A percentile compares a stretch with the other conserved stretches of the same genome.
Evolutionary conservation across 2,329 filamentous ascomycete species (phyloP).

Genomic region (Cladosporium sp.): DNA sequence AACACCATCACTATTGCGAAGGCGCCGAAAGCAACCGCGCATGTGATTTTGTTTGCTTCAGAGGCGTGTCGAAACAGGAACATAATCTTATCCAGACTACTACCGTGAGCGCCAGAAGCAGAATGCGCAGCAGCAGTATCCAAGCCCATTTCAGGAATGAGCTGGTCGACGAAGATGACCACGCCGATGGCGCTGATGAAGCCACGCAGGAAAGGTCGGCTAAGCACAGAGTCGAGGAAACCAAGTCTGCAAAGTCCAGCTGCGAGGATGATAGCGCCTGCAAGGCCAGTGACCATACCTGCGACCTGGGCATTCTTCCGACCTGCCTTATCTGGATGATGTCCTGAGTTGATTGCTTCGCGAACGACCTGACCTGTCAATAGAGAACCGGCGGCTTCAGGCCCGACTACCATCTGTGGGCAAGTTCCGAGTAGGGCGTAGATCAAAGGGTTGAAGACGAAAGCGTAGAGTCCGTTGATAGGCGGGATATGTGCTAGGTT

Average conservation of each 20-base stretch:
- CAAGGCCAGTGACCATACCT: slow-evolving; percentile 83
- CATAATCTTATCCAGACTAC: slow-evolving; percentile 78
- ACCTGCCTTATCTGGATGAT: slow-evolving; percentile 64
- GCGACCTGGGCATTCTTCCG: slow-evolving; percentile 78
- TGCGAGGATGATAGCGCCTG: slow-evolving; percentile 83
- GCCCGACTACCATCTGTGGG: slow-evolving; percentile 89
- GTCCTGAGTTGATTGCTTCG: slow-evolving; percentile 68
- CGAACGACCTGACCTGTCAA: slow-evolving; percentile 86
- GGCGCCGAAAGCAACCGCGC: slow-evolving; percentile 72
- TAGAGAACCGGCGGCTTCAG: slow-evolving; percentile 89
- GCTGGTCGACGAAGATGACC: slow-evolving; percentile 92
- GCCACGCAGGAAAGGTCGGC: slow-evolving; percentile 84
- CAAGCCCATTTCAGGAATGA: slow-evolving; percentile 87
- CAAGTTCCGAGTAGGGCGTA: slow-evolving; percentile 91
- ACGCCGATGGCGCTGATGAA: slow-evolving; percentile 98
- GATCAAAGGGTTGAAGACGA: slow-evolving; percentile 86
- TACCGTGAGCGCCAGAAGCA: slow-evolving; percentile 73
- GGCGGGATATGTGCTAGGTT: slow-evolving; percentile 92
- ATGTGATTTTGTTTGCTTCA: slow-evolving; percentile 72
- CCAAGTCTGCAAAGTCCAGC: slow-evolving; percentile 83
- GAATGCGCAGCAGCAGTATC: slow-evolving; percentile 61
- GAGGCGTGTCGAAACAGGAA: slow-evolving; percentile 71
- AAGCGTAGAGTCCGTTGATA: slow-evolving; percentile 90
- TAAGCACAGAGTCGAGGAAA: slow-evolving; percentile 92
- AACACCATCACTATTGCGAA: slow-evolving; percentile 85